Base-by-base conservation (phyloP, 148 eudicot species). In the Vaccinium vitisidaea region DNA sequence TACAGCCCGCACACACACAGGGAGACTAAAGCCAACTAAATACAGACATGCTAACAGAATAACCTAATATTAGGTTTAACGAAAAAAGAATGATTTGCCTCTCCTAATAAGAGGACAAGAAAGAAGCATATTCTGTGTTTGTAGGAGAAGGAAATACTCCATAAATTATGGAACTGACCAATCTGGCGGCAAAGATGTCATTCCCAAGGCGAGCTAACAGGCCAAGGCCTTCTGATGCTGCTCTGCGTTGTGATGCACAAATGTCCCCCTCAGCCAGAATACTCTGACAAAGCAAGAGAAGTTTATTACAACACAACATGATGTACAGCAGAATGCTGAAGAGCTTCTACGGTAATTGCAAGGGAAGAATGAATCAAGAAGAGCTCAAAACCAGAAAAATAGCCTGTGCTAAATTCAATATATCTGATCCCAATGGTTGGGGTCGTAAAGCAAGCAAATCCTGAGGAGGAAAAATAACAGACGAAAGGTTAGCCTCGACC, bases 191-290 rank as follows among this genome's bases (percentile, higher is more conserved):
- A 86, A 92, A 95, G 2, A 84, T 87, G 89, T 97, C 99, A 90
- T 89, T 92, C 87, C 98, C 98, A 55, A 97, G 95, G 82, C 99
- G 94, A 85, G 97, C 94, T 88, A 97, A 88, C 83, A 95, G 87
- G 74, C 99, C 99, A 88, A 97, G 98, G 79, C 98, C 98, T 94
- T 97, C 99, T 71, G 98, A 89, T 78, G 96, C 93, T 85, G 98
- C 99, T 90, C 99, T 93, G 49, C 99, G 98, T 84, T 93, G 90
- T 75, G 98, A 91, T 86, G 95, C 90, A 88, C 94, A 92, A 73
- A 95, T 93, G 86, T 95, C 98, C 80, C 99, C 99, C 88, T 94
- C 99, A 75, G 94, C 92, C 87, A 97, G 88, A 89, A 94, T 97
- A 83, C 87, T 91, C 99, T 97, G 92, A 49, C 82, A 89, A 80